phyloP scores from a whole-genome alignment of 768 basidiomycete species.

The Xerocomellus chrysenteron region DNA sequence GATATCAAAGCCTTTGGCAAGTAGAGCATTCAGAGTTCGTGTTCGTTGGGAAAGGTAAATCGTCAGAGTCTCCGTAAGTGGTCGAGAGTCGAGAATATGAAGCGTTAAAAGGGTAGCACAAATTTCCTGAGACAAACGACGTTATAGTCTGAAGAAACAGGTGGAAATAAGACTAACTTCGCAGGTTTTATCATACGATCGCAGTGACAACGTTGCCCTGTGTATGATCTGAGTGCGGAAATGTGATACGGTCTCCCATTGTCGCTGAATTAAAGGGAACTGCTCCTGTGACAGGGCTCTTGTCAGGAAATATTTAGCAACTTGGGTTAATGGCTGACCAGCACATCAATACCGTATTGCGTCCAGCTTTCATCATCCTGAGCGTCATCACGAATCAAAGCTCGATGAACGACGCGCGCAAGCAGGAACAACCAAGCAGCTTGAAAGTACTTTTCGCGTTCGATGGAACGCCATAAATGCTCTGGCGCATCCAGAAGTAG shows the following conservation, averaged over 20 bases:
- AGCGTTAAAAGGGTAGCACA: constrained; percentile 81
- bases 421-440: constrained; percentile 89
- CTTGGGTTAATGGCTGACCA: constrained; percentile 40
- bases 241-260: constrained; percentile 89
- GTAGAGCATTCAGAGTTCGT: constrained; percentile 50
- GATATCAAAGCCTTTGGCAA: constrained; percentile 35
- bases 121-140: constrained; percentile 46
- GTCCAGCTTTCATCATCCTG: constrained; percentile 64
- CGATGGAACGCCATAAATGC: constrained; percentile 85
- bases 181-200: constrained; percentile 52
- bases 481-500: constrained; percentile 91
- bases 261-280: constrained; percentile 85
- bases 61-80: constrained; percentile 68
- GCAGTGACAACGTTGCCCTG: constrained; percentile 79
- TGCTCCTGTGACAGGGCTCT: constrained; percentile 55
- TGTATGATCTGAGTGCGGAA: constrained; percentile 89
- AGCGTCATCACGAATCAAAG: constrained; percentile 61
- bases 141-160: neutral
- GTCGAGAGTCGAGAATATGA: constrained; percentile 85
- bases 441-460: constrained; percentile 72
- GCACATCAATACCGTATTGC: constrained; percentile 58
- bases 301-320: neutral
- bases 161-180: constrained; percentile 41
- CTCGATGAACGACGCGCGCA: constrained; percentile 79
- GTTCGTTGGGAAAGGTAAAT: constrained; percentile 72